Percentiles rank a stretch among this genome's conserved stretches.
Evolutionary conservation across 306 rosid genomes (phyloP).

Genomic region (Ormosia emarginata): DNA sequence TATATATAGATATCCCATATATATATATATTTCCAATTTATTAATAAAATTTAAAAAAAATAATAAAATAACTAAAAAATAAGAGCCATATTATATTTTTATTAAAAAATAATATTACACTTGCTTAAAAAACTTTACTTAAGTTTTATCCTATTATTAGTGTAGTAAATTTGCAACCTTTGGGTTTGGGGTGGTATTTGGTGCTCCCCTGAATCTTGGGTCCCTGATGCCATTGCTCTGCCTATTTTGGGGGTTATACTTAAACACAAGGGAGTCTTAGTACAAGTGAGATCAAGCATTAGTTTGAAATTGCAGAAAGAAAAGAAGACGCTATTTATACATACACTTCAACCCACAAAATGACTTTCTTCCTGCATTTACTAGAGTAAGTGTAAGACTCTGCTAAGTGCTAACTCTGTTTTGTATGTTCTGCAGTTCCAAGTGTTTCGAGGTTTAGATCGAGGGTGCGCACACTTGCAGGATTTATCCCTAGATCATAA

Average conservation of each 20-base stretch:
- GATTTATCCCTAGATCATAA: too few species aligned
- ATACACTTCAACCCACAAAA: background rate
- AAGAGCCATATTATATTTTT: too few species aligned
- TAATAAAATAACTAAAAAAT: too few species aligned
- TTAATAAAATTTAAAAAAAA: too few species aligned
- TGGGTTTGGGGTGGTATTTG: constrained; percentile 36
- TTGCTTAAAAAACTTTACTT: too few species aligned
- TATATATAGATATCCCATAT: too few species aligned
- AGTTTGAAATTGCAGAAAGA: background rate
- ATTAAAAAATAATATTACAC: too few species aligned
- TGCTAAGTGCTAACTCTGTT: too few species aligned
- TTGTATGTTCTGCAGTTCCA: too few species aligned
- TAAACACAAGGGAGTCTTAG: background rate
- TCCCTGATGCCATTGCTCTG: constrained; percentile 47
- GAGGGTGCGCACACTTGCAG: background rate
- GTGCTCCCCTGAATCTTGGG: constrained; percentile 37
- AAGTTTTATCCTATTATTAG: too few species aligned
- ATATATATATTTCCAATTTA: too few species aligned
- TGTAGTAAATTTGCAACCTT: constrained; percentile 73
- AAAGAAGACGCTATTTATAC: background rate
- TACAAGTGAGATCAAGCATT: constrained; percentile 19
- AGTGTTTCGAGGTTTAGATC: background rate
- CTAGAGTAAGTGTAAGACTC: too few species aligned
- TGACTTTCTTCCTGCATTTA: background rate
- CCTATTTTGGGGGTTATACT: background rate